Evolutionary conservation across 495 filamentous ascomycete genomes (phyloP).

Genomic region (Hamigera avellanea): DNA sequence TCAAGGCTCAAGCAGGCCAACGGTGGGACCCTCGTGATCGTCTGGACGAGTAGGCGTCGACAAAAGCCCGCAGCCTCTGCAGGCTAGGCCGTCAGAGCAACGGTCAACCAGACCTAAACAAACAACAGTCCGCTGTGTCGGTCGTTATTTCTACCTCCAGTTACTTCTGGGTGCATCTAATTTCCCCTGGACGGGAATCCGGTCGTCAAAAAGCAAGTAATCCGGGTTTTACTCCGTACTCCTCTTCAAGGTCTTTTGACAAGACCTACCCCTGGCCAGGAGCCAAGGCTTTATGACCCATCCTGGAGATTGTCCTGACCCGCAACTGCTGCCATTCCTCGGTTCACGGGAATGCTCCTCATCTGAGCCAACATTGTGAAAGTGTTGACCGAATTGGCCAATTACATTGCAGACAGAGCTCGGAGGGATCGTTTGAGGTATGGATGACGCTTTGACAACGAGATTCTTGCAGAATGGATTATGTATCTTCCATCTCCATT

Average conservation of each 20-base stretch:
- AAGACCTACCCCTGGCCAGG: too few species aligned
- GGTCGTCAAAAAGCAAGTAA: too few species aligned
- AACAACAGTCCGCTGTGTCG: too few species aligned
- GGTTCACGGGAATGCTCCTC: constrained; percentile 1
- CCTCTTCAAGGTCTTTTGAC: too few species aligned
- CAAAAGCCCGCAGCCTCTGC: too few species aligned
- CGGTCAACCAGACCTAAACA: too few species aligned
- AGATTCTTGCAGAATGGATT: not conserved
- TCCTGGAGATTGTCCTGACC: not conserved
- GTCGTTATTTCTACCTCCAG: too few species aligned
- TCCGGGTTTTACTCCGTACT: too few species aligned
- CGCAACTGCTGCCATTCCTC: not conserved
- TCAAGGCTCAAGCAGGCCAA: too few species aligned
- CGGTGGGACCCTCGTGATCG: too few species aligned
- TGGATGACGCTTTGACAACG: not conserved
- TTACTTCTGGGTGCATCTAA: not conserved
- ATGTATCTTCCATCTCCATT: not conserved
- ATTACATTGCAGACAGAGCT: not conserved
- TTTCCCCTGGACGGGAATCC: not conserved
- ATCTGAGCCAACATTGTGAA: not conserved
- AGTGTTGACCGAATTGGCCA: not conserved
- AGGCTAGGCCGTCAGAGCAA: too few species aligned
- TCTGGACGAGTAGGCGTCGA: too few species aligned
- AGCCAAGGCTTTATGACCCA: not conserved
- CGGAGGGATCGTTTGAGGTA: not conserved